Base-by-base conservation (phyloP, 192 early-diverging fungal genomes). In the Funneliformis geosporum region DNA sequence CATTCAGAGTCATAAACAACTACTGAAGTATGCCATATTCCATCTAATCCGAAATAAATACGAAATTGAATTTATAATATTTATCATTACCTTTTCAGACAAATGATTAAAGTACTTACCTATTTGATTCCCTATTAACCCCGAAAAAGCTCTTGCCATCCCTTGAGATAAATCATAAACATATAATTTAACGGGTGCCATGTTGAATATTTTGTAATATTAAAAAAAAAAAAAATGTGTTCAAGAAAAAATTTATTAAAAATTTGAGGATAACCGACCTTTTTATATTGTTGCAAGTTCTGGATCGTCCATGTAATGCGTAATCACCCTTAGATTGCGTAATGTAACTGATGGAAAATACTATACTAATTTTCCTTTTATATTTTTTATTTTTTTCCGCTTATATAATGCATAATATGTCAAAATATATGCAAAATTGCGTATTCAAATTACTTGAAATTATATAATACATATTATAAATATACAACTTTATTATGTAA, bases 1-100 rank as follows among this genome's bases (percentile, higher is more conserved):
- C 89, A 92, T 71, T 97, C 96, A 39, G 80, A 84, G 28, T 92
- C 94, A 81, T 88, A 94, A 72, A 91, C 89, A 14, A 94, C 90
- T 14, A 96, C 91, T 0, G 90, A 87, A 2, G 95, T 95, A 81
- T 95, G 94, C 84, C 84, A 88, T 78, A 89, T 90, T 8, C 80
- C 87, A 43, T 88, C 87, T 83, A 33, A 33, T 33, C 33, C 33
- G 33, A 33, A 33, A 33, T 33, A 33, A 33, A 33, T 33, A 33
- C 33, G 33, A 87, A 23, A 12, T 46, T 28, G 23, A 9, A 64
- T 71, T 73, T 72, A 60, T 6, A 60, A 16, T 14, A 23, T 16
- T 16, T 61, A 61, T 61, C 1, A 4, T n/a, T 25, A 9, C 50
- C 23, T 21, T 18, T 10, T n/a, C 5, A 47, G 65, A 7, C 60